Evolutionary conservation across 805 yeast species (phyloP).

Genomic region (Cyberlindnera galapagoensis): DNA sequence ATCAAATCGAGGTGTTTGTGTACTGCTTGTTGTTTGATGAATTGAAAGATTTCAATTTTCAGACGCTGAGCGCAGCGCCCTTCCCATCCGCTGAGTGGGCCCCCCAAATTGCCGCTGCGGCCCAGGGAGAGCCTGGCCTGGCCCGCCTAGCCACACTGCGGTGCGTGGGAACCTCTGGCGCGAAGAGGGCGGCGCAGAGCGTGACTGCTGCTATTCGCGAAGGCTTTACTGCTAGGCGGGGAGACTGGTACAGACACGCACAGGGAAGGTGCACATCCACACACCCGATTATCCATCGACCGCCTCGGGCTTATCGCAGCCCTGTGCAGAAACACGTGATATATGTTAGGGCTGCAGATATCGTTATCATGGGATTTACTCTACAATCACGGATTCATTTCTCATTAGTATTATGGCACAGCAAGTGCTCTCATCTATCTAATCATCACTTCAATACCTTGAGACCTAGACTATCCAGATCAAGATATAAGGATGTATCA

Average conservation of each 20-base stretch:
- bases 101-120: background rate
- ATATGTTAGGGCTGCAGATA: too few species aligned
- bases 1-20: constrained; percentile 7
- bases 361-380: too few species aligned
- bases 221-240: too few species aligned
- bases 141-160: background rate
- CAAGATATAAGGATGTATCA: background rate
- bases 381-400: background rate
- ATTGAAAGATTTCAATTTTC: constrained; percentile 15
- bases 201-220: too few species aligned
- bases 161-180: too few species aligned
- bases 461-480: background rate
- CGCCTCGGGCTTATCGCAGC: too few species aligned
- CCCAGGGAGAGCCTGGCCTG: background rate
- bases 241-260: too few species aligned
- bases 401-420: background rate
- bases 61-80: constrained; percentile 6
- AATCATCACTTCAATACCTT: background rate
- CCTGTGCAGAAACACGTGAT: too few species aligned
- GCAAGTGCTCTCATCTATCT: background rate
- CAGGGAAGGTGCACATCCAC: too few species aligned
- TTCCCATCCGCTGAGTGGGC: background rate
- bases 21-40: constrained; percentile 1
- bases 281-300: too few species aligned
- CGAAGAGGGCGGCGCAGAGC: too few species aligned